These are phyloP conservation scores for Wickerhamomyces ciferrii DNA, from an alignment of 805 yeast genomes.

Conservation along the genomic window DNA sequence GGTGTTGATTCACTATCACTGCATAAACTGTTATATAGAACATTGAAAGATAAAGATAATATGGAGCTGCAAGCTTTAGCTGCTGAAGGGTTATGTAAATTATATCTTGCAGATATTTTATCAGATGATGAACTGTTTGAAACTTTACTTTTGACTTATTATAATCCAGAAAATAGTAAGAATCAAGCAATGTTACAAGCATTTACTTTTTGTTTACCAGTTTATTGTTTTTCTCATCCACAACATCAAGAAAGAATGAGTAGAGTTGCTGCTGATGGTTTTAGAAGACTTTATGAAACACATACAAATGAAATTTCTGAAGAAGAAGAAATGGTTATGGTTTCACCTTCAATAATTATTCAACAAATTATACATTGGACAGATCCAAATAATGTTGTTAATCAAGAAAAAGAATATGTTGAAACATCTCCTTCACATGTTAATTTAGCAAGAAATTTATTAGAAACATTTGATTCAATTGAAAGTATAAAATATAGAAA, in stretches of 20 bases:
- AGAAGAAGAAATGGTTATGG: conserved; percentile 22
- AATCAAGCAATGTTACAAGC: conserved; percentile 74
- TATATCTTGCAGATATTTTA: conserved; percentile 72
- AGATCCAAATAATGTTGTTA: conserved; percentile 65
- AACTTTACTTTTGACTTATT: conserved; percentile 66
- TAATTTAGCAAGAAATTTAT: conserved; percentile 47
- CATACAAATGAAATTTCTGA: conserved; percentile 32
- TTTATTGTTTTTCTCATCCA: conserved; percentile 71
- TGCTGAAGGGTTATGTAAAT: conserved; percentile 82
- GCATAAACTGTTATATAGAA: conserved; percentile 65
- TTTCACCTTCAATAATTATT: conserved; percentile 45
- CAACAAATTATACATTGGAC: conserved; percentile 83
- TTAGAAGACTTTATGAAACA: conserved; percentile 47
- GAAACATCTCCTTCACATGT: conserved; percentile 46
- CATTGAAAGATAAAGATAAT: conserved; percentile 48
- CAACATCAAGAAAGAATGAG: conserved; percentile 66
- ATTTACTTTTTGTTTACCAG: conserved; percentile 83
- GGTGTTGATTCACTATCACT: conserved; percentile 62
- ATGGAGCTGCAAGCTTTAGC: conserved; percentile 73
- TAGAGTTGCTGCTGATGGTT: conserved; percentile 59
- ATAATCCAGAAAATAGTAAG: conserved; percentile 57
- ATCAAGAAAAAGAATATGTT: conserved; percentile 35
- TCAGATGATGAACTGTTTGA: conserved; percentile 68
- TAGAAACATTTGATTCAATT: conserved; percentile 40
- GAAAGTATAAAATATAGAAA: conserved; percentile 50